Base-by-base conservation (phyloP, 2,329 filamentous ascomycete species). In the Aspergillus neoniger region DNA sequence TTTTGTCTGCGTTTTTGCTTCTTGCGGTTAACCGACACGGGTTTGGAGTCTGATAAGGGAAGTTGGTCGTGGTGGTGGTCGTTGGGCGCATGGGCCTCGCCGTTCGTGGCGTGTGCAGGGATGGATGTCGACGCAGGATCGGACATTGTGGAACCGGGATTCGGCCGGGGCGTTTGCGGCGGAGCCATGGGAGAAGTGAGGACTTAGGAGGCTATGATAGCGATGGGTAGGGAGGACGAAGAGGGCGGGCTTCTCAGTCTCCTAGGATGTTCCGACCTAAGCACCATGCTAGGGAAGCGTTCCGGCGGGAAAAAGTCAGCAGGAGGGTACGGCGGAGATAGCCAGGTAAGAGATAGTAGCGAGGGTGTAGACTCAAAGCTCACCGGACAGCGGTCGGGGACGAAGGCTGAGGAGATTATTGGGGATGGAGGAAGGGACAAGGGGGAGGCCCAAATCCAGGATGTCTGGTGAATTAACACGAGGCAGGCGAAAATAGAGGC, bases 1-100 rank as follows among this genome's bases (percentile, higher is more conserved):
- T 97, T 97, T 73, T 91, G 89, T 67, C 93, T 86, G 68, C 93
- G 87, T 83, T 96, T 97, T 77, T 95, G 91, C 82, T 97, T 98
- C 83, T 97, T 97, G 73, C 91, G 88, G 79, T 96, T 97, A 55
- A 93, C 89, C 8, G 82, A 72, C 48, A 81, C 81, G 48, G 81
- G 78, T 52, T 67, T 67, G 15, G 59, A 39, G 43, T 70, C 69
- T 57, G 63, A 25, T 9, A 57, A 49, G 9, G 65, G 58, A 4
- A 53, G 52, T 30, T 53, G 58, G 39, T 14, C 50, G 53, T 49
- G 47, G 12, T 36, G 32, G 32, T 36, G 32, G 28, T 62, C 62
- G 41, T 55, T 64, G 62, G 61, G 64, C 63, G 65, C 64, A 61
- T 69, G 61, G 52, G 64, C 57, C 25, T 65, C 68, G 62, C 74